These are phyloP conservation scores for Alisma plantagoaquatica DNA, from an alignment of 106 monocot genomes.

Conservation along the genomic window DNA sequence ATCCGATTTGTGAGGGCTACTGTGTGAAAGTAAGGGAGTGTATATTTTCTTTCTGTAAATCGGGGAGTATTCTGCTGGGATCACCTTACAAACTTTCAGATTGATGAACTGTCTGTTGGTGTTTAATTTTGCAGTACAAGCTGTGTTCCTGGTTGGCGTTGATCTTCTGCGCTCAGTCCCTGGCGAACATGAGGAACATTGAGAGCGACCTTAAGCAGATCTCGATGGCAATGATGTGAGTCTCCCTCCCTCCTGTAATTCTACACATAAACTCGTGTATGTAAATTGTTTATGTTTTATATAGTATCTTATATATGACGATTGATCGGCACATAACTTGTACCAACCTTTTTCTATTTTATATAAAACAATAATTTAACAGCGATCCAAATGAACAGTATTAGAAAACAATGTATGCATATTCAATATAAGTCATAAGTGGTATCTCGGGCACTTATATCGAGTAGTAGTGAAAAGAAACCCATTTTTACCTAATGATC, in stretches of 20 bases:
- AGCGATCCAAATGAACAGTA: too few species aligned
- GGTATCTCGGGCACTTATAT: too few species aligned
- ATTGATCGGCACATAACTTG: too few species aligned
- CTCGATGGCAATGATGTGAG: slow-evolving; percentile 99
- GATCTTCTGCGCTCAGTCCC: slow-evolving; percentile 80
- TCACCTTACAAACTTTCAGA: background rate
- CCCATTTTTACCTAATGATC: too few species aligned
- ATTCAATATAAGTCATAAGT: too few species aligned
- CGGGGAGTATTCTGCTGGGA: background rate
- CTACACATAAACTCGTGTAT: too few species aligned
- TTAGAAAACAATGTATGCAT: too few species aligned
- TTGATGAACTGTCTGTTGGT: background rate
- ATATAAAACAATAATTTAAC: too few species aligned
- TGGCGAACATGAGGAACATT: slow-evolving; percentile 77
- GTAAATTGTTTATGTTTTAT: too few species aligned
- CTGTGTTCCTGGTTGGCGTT: slow-evolving; percentile 87
- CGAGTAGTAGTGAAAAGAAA: too few species aligned
- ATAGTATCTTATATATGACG: too few species aligned
- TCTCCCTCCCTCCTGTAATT: background rate
- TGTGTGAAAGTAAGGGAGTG: background rate
- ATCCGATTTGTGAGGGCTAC: background rate
- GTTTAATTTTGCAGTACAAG: slow-evolving; percentile 61
- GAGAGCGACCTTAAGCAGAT: slow-evolving; percentile 90
- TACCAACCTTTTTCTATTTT: too few species aligned
- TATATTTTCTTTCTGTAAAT: background rate